Evolutionary conservation across 129 eudicot genomes (phyloP).

Genomic region (Chrysanthemum lavandulifolium): DNA sequence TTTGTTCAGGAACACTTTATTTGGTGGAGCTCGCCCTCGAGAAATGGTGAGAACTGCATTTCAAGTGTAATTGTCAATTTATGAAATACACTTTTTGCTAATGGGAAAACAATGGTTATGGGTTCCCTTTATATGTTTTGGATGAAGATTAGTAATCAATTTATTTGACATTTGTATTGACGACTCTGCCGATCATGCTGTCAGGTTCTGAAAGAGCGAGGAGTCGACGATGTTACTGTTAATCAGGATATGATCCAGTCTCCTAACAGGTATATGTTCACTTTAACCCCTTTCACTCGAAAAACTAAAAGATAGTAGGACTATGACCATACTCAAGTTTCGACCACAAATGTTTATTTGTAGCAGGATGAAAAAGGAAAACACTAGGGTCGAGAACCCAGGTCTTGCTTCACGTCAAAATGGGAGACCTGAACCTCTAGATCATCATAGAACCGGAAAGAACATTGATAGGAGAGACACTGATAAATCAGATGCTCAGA

Average conservation of each 20-base stretch:
- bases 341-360: not conserved
- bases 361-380: conserved; percentile 55
- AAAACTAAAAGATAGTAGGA: too few relatives aligned
- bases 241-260: conserved; percentile 40
- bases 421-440: conserved; percentile 51
- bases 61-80: not conserved
- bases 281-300: not conserved
- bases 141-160: not conserved
- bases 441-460: conserved; percentile 50
- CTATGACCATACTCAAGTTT: too few relatives aligned
- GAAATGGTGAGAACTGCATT: conserved; percentile 59
- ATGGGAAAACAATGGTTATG: not conserved
- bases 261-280: conserved; percentile 45
- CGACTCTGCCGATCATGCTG: conserved; percentile 12
- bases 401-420: conserved; percentile 37
- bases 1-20: conserved; percentile 55
- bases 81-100: not conserved
- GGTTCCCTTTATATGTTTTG: not conserved
- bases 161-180: conserved; percentile 10
- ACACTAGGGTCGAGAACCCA: conserved; percentile 36
- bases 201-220: conserved; percentile 88
- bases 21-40: conserved; percentile 95
- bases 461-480: conserved; percentile 47
- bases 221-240: conserved; percentile 53
- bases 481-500: conserved; percentile 60